Base-by-base conservation (phyloP, 1,139 yeast genomes). In the Neolecta irregularis region DNA sequence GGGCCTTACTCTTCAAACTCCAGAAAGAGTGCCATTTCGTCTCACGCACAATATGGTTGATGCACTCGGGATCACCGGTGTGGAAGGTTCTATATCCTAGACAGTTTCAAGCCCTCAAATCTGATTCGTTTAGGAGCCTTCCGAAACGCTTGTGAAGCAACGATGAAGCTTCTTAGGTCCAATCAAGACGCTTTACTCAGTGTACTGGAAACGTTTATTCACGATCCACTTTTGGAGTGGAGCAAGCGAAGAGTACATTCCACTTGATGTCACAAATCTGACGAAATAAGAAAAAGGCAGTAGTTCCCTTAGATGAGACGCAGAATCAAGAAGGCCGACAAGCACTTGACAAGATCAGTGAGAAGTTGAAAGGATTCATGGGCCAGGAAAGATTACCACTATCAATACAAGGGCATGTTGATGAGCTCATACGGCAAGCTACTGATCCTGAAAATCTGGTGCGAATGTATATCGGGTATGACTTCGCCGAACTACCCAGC, bases 1-100 rank as follows among this genome's bases (percentile, higher is more conserved):
- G 46, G 70, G 71, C 7, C 53, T 57, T 29, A 66, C 69, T 2
- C 58, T 78, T 21, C 74, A 74, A 1, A 69, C 72, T 5, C 99
- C 98, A 0, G 99, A 91, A 51, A 61, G 81, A 24, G 98, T 91
- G 1, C 99, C 98, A 0, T 91, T 91, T 54, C 62, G 99, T 43
- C 56, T 91, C 34, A 88, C 98, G 0, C 80, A 71, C 35, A 85
- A 88, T 49, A 67, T 91, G 67, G 72, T 74, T 4, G 94, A 83
- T 55, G 96, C 94, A 0, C 71, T 83, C 64, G 96, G 98, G 2
- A 72, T 83, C 1, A 70, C 76, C 36, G 92, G 93, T 1, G 74
- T 80, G 25, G 98, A 91, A 50, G 99, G 98, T 0, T 65, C 37
- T 7, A 13, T 13, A 13, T 12, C 20, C 9, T 15, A 20, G 5